Base-by-base conservation (phyloP, 768 basidiomycete species). In the Cyclocybe cylindracea region DNA sequence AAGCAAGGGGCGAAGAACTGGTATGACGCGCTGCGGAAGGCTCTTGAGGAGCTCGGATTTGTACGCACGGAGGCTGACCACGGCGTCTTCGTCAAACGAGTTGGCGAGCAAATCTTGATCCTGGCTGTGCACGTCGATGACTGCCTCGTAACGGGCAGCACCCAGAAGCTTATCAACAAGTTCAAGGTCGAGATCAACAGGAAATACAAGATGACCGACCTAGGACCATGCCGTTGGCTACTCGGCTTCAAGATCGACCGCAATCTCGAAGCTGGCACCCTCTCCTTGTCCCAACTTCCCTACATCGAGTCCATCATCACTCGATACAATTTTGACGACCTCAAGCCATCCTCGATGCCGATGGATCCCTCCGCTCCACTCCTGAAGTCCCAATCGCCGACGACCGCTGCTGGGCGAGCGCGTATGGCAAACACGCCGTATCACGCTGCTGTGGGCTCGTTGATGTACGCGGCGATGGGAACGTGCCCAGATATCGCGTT, bases 211-310 rank as follows among this genome's bases (percentile, higher is more conserved):
- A 13, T 63, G 16, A 41, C 45, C 16, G 62, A 64, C 39, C 51
- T 64, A 5, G 66, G 66, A 2, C 37, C 47, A 13, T 47, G 51
- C 24, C 45, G 51, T 11, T 66, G 54, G 53, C 46, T 74, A 2
- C 60, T 75, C 4, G 68, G 72, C 4, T 55, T 75, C 19, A 46
- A 68, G 37, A 56, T 76, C 49, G 44, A 42, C 3, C 38, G 66
- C 5, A 55, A 76, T 39, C 41, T 42, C 2, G 39, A 49, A 10
- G 39, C 47, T 1, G 47, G 54, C 0, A 69, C 64, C 8, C 61
- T 75, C 43, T 53, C 64, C 13, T 39, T 74, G 0, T 64, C 60
- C 9, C 73, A 76, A 50, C 38, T 37, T 8, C 35, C 62, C 0
- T 78, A 74, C 54, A 62, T 75, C 37, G 56, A 65, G 16, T 39